Evolutionary conservation across 2,329 filamentous ascomycete species (phyloP).

Genomic region (Didymella arachidicola): DNA sequence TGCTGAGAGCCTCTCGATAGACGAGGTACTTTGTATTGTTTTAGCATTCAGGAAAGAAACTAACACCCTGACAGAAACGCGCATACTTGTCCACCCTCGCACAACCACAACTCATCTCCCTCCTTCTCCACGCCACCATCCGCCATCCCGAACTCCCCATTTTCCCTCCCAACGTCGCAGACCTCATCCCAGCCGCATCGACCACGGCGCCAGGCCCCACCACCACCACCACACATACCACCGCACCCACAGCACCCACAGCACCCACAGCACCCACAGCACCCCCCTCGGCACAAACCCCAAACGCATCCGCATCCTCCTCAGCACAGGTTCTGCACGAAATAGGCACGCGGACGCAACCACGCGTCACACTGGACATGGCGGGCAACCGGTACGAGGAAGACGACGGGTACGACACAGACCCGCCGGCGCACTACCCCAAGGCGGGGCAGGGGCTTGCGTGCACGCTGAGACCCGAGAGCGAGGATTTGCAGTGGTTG

Average conservation of each 20-base stretch:
- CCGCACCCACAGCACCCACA: slow-evolving; percentile 28
- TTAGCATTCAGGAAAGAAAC: neutral
- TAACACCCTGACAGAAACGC: slow-evolving; percentile 59
- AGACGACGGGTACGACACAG: slow-evolving; percentile 63
- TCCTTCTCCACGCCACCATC: slow-evolving; percentile 69
- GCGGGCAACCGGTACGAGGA: slow-evolving; percentile 41
- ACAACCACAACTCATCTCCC: slow-evolving; percentile 67
- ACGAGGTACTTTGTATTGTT: slow-evolving; percentile 49
- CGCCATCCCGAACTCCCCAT: slow-evolving; percentile 71
- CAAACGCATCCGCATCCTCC: slow-evolving; percentile 38
- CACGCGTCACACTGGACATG: slow-evolving; percentile 31
- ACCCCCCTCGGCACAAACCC: slow-evolving; percentile 30
- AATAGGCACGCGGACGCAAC: slow-evolving; percentile 23
- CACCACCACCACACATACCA: slow-evolving; percentile 45
- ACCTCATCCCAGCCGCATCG: slow-evolving; percentile 32
- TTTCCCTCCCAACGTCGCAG: slow-evolving; percentile 58
- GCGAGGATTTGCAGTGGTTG: slow-evolving; percentile 67
- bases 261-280: slow-evolving; percentile 46
- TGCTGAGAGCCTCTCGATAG: slow-evolving; percentile 51
- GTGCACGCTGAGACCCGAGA: slow-evolving; percentile 61
- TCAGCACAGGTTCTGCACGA: slow-evolving; percentile 47
- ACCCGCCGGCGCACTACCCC: slow-evolving; percentile 66
- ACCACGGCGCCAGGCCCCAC: slow-evolving; percentile 15
- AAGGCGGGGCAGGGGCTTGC: slow-evolving; percentile 68
- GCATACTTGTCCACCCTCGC: slow-evolving; percentile 69